A percentile compares a stretch with the other conserved stretches of the same genome.
Evolutionary conservation across 352 stramenopile genomes (phyloP).

Genomic region (Phytopythium delawarense): DNA sequence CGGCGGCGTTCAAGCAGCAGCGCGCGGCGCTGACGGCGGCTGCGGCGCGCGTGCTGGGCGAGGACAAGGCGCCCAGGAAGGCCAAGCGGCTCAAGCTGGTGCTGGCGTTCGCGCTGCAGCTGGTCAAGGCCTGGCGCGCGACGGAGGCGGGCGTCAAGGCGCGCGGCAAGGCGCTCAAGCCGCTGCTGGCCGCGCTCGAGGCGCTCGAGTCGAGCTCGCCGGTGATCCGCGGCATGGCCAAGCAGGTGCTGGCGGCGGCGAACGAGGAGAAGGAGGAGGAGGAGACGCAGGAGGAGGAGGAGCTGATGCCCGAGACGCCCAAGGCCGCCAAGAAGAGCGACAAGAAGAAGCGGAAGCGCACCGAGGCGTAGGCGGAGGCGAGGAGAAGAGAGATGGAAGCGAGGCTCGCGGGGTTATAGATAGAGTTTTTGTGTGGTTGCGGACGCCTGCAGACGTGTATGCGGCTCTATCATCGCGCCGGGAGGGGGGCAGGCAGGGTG

Average conservation of each 20-base stretch:
- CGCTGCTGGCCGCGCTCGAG: conserved; percentile 38
- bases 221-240: conserved; percentile 70
- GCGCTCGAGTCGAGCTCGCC: conserved; percentile 54
- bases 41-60: conserved; percentile 37
- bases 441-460: no score
- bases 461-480: not conserved
- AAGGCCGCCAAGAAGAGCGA: conserved; percentile 15
- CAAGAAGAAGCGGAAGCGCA: conserved; percentile 63
- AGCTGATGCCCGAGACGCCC: conserved; percentile 24
- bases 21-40: conserved; percentile 35
- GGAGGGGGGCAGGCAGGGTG: no score
- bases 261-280: conserved; percentile 10
- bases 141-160: conserved; percentile 13
- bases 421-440: conserved; percentile 30
- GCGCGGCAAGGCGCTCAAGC: conserved; percentile 19
- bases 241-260: conserved; percentile 47
- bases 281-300: conserved; percentile 17
- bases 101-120: conserved; percentile 55
- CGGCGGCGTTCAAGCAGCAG: conserved; percentile 26
- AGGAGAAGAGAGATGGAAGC: conserved; percentile 4
- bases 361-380: conserved; percentile 16
- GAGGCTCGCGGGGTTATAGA: conserved; percentile 8
- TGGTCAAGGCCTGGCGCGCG: conserved; percentile 56
- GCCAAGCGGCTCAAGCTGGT: conserved; percentile 77
- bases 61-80: conserved; percentile 24